These are phyloP conservation scores for Elsinoe necatrix DNA, from an alignment of 2,329 filamentous ascomycete species.

Conservation along the genomic window DNA sequence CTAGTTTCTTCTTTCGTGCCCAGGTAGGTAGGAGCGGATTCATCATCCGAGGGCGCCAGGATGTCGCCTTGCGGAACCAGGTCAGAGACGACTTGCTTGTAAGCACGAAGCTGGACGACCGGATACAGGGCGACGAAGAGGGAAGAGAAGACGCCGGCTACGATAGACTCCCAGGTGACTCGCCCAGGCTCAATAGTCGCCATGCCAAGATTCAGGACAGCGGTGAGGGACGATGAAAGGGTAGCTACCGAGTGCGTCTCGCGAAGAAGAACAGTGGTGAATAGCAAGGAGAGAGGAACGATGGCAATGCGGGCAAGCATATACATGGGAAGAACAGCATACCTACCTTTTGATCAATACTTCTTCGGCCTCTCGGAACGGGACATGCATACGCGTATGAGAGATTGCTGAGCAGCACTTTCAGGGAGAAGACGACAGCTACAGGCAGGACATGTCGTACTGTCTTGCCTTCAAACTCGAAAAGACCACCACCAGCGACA, in stretches of 20 bases:
- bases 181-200: constrained; percentile 40
- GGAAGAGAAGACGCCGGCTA: constrained; percentile 46
- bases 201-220: constrained; percentile 44
- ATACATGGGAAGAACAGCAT: constrained; percentile 45
- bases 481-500: constrained; percentile 46
- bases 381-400: constrained; percentile 40
- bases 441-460: constrained; percentile 42
- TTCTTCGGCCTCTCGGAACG: not conserved
- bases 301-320: constrained; percentile 45
- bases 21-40: constrained; percentile 25
- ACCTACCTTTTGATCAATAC: constrained; percentile 28
- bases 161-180: constrained; percentile 45
- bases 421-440: constrained; percentile 43
- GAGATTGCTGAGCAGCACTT: constrained; percentile 46
- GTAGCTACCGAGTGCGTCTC: constrained; percentile 41
- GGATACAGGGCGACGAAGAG: constrained; percentile 46
- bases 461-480: constrained; percentile 44
- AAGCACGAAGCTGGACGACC: constrained; percentile 42
- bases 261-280: constrained; percentile 40
- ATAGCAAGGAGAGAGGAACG: constrained; percentile 41
- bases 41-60: constrained; percentile 24
- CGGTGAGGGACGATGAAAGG: constrained; percentile 43
- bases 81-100: constrained; percentile 39
- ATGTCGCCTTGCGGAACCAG: constrained; percentile 39
- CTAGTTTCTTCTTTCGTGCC: constrained; percentile 40